Conservation (phyloP, 192 early-diverging fungal species). For the Linnemannia exigua region DNA sequence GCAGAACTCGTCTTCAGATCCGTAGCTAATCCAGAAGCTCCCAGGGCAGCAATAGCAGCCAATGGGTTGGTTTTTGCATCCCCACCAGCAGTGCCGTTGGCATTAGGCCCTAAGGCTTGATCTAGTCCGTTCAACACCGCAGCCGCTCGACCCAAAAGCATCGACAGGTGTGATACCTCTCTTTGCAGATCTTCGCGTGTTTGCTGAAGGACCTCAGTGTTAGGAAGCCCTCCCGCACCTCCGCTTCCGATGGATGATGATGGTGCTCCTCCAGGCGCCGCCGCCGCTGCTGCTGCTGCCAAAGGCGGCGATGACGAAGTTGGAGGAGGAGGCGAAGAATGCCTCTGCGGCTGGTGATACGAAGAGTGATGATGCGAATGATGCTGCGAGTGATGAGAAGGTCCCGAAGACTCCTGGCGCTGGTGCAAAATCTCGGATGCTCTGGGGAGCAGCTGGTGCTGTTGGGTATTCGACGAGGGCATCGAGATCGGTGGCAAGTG, state of each 20-base stretch:
- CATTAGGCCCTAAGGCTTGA: conserved; percentile 59
- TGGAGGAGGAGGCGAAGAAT: background rate
- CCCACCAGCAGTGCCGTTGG: background rate
- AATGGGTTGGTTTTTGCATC: background rate
- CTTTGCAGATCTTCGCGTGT: conserved; percentile 69
- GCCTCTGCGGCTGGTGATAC: background rate
- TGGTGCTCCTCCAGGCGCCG: background rate
- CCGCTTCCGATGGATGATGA: background rate
- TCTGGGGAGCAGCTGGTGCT: conserved; percentile 25
- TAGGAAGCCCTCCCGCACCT: background rate
- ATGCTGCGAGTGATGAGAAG: conserved; percentile 14
- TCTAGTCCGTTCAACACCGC: conserved; percentile 69
- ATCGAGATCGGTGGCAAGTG: conserved; percentile 47
- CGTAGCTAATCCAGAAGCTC: background rate
- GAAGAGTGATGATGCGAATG: conserved; percentile 22
- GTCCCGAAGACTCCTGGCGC: conserved; percentile 3
- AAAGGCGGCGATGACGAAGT: background rate
- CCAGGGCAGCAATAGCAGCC: background rate
- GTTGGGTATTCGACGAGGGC: conserved; percentile 18
- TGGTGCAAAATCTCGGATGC: conserved; percentile 47
- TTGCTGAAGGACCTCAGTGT: conserved; percentile 61
- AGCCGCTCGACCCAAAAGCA: conserved; percentile 66
- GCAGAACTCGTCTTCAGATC: conserved; percentile 49
- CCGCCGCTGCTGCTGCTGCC: background rate
- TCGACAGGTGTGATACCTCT: conserved; percentile 68